Conservation (phyloP, 2,329 filamentous ascomycete genomes). For the Pseudogymnoascus sp. region DNA sequence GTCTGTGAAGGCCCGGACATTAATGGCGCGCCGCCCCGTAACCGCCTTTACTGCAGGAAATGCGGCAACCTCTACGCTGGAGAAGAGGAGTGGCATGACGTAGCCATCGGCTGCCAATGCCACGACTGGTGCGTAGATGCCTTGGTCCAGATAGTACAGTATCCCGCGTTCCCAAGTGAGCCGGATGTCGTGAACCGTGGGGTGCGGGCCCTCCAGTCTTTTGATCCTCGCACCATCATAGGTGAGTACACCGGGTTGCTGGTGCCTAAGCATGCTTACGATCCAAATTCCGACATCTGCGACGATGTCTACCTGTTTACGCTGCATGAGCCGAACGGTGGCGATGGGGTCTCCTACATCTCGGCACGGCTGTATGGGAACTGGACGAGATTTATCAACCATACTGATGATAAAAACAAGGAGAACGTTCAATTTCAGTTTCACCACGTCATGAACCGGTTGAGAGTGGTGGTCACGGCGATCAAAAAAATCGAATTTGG, state of each 20-base stretch:
- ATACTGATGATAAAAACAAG: neutral
- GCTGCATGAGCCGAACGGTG: neutral
- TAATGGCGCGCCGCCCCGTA: neutral
- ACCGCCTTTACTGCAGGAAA: neutral
- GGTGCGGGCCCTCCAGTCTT: neutral
- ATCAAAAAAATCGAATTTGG: neutral
- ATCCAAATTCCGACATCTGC: neutral
- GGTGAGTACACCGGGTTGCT: neutral
- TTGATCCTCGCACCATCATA: neutral
- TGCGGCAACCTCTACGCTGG: neutral
- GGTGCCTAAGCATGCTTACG: neutral
- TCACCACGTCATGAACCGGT: neutral
- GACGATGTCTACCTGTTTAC: neutral
- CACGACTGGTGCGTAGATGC: neutral
- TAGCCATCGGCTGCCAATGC: neutral
- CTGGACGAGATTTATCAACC: conserved; percentile 8
- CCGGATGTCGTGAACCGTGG: neutral
- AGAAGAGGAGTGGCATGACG: neutral
- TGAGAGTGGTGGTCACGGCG: neutral
- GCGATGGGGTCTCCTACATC: neutral
- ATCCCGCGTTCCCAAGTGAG: neutral
- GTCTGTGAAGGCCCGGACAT: neutral
- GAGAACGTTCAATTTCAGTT: neutral
- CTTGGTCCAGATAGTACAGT: conserved; percentile 1
- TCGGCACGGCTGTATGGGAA: neutral